Evolutionary conservation across 1,139 yeast species (phyloP).

Genomic region (Diutina pseudorugosa): DNA sequence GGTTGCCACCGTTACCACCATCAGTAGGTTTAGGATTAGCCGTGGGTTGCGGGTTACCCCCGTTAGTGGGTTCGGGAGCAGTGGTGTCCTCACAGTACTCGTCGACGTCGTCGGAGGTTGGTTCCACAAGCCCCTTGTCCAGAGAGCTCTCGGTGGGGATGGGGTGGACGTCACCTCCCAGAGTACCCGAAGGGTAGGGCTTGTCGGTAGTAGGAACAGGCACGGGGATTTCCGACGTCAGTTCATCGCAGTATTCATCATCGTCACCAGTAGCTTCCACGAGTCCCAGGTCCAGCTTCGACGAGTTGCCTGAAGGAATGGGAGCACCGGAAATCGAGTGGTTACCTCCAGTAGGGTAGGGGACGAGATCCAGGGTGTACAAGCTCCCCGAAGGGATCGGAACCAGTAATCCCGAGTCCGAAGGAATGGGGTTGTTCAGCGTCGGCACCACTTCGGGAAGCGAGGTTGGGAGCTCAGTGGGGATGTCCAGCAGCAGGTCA

Average conservation of each 20-base stretch:
- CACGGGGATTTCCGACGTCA: not conserved
- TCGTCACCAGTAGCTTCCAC: not conserved
- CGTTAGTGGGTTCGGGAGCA: not conserved
- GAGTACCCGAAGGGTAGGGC: not conserved
- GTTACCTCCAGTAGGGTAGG: not conserved
- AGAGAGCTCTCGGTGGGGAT: not conserved
- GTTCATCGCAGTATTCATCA: constrained; percentile 2
- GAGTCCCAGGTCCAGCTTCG: not conserved
- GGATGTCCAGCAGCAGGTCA: not conserved
- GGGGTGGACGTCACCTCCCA: not conserved
- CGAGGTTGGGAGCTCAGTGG: too few relatives aligned
- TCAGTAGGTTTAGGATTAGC: not conserved
- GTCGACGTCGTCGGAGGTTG: not conserved
- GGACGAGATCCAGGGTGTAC: not conserved
- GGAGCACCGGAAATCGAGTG: not conserved
- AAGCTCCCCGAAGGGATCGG: not conserved
- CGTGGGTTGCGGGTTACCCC: not conserved
- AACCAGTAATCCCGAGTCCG: not conserved
- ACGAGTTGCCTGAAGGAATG: not conserved
- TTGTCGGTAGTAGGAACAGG: not conserved
- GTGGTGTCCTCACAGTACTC: not conserved
- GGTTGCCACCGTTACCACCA: not conserved
- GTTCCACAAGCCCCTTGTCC: not conserved
- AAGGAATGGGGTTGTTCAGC: not conserved
- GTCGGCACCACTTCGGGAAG: not conserved